phyloP scores from a whole-genome alignment of 805 yeast species.

The Saturnispora saitoi region DNA sequence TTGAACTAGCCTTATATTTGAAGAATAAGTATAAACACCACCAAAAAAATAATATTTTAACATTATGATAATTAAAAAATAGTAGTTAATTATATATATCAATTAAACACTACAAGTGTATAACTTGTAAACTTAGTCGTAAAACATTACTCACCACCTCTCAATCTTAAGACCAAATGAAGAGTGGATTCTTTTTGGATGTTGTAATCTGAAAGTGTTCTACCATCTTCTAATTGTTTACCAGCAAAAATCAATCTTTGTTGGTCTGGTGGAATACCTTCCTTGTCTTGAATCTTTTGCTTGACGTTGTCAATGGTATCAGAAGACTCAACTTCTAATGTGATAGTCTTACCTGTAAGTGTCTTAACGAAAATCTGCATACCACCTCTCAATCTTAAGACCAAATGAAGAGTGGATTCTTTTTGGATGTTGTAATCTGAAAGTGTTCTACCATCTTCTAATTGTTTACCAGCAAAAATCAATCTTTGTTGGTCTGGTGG shows the following conservation, averaged over 20 bases:
- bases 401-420: slow-evolving; percentile 96
- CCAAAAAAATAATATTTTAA: background rate
- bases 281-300: slow-evolving; percentile 94
- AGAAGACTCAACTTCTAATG: slow-evolving; percentile 95
- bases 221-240: slow-evolving; percentile 94
- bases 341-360: slow-evolving; percentile 56
- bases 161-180: slow-evolving; percentile 92
- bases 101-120: background rate
- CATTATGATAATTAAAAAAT: background rate
- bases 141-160: slow-evolving; percentile 69
- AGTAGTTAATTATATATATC: background rate
- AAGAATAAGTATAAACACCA: background rate
- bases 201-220: slow-evolving; percentile 96
- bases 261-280: slow-evolving; percentile 97
- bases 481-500: slow-evolving; percentile 99
- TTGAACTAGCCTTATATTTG: background rate
- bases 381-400: slow-evolving; percentile 79
- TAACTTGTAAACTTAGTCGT: slow-evolving; percentile 27
- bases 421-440: slow-evolving; percentile 99
- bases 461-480: slow-evolving; percentile 99
- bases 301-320: slow-evolving; percentile 97
- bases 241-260: slow-evolving; percentile 97
- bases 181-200: slow-evolving; percentile 96
- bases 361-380: slow-evolving; percentile 54
- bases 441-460: slow-evolving; percentile 98